Evolutionary conservation across 345 rosid genomes (phyloP), one percentile per base, ranked within the genome.

Genomic region (Garcia nutans): DNA sequence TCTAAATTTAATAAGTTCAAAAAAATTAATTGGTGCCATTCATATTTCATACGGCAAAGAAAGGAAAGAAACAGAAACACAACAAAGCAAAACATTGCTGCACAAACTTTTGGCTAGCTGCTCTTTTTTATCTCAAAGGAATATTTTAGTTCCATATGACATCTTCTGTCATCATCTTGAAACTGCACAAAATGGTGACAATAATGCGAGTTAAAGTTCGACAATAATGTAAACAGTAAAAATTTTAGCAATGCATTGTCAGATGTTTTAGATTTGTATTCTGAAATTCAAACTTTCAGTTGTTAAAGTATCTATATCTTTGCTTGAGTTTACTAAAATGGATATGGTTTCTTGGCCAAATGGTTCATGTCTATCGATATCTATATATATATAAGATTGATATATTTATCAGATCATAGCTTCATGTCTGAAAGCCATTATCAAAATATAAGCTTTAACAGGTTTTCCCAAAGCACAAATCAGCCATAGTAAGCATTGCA

Each of bases 71-170:
- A 24, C 8, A 22, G 28, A 15, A 10, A 17, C 4, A 66, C 1
- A 58, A 49, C 42, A 6, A 10, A n/a, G 19, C 10, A 45, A 49
- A 57, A 70, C 22, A 41, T 12, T 45, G 16, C 10, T 8, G 60
- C 45, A 54, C 57, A 9, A 45, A 19, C 61, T 33, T 26, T 20
- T 10, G 65, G 73, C 75, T 78, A 79, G 67, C 71, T 56, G 59
- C 79, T 67, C 83, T 74, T 85, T 71, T 82, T 85, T 66, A 88
- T 88, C 72, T 87, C 85, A 1, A 88, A 88, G 24, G 81, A 83
- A 68, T 88, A 86, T 26, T 84, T 78, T 64, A 88, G 86, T 28
- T 88, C 87, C 87, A 88, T 78, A 74, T 88, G 87, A 74, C 87
- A 83, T 78, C 89, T 84, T 73, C 49, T 77, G 72, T 86, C 91